Percentiles rank a stretch among this genome's conserved stretches.
phyloP scores from a whole-genome alignment of 805 yeast species.

The Grigorovia humatica region DNA sequence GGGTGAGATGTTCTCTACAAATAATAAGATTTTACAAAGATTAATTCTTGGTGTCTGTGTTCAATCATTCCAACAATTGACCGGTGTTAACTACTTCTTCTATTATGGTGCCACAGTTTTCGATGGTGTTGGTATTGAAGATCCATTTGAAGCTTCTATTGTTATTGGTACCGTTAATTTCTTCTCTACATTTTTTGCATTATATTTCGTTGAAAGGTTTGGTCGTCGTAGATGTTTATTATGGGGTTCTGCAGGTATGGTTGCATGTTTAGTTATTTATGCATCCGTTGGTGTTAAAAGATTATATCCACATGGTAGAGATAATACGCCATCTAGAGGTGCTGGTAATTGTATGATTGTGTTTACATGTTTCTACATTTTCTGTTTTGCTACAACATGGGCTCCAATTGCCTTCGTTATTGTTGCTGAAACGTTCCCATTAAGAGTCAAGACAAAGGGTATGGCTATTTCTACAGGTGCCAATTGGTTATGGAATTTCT shows the following conservation, averaged over 20 bases:
- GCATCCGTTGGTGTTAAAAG: conserved; percentile 51
- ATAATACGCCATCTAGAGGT: conserved; percentile 34
- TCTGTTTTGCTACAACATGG: conserved; percentile 70
- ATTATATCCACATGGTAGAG: conserved; percentile 30
- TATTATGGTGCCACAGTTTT: conserved; percentile 55
- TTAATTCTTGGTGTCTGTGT: conserved; percentile 42
- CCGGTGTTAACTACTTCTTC: conserved; percentile 60
- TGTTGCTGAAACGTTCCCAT: conserved; percentile 61
- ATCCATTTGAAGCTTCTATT: conserved; percentile 49
- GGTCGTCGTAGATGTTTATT: conserved; percentile 43
- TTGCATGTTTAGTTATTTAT: conserved; percentile 36
- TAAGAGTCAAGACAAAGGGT: conserved; percentile 55
- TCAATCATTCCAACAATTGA: conserved; percentile 58
- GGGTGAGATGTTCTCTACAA: conserved; percentile 54
- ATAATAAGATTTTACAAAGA: conserved; percentile 45
- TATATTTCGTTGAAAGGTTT: conserved; percentile 42
- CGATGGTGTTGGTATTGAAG: conserved; percentile 49
- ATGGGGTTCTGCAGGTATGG: conserved; percentile 41
- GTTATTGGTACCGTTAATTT: conserved; percentile 52
- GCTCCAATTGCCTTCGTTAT: conserved; percentile 61
- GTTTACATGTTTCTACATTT: conserved; percentile 59
- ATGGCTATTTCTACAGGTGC: conserved; percentile 51
- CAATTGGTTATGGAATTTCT: conserved; percentile 61
- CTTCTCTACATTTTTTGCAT: conserved; percentile 42
- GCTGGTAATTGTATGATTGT: conserved; percentile 64